Evolutionary conservation across 768 basidiomycete species (phyloP).

Genomic region (Leccinum arenicola): DNA sequence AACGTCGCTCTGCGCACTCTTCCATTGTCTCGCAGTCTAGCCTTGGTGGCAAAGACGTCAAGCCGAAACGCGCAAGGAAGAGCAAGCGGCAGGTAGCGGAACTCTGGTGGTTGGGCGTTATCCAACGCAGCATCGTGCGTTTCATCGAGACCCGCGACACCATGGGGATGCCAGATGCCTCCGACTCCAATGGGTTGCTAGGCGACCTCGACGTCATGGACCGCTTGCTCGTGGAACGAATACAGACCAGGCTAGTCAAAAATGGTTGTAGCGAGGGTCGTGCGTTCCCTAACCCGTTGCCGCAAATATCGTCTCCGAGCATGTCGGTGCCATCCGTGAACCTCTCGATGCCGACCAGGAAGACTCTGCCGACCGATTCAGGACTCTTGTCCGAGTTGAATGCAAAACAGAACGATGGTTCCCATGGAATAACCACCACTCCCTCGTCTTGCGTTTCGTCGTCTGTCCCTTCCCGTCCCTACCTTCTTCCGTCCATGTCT

Average conservation of each 20-base stretch:
- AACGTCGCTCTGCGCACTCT: slow-evolving; percentile 35
- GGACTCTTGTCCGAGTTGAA: not conserved
- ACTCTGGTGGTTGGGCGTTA: slow-evolving; percentile 34
- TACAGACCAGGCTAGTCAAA: slow-evolving; percentile 32
- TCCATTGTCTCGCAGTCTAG: slow-evolving; percentile 22
- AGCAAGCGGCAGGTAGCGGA: slow-evolving; percentile 32
- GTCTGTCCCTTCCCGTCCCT: slow-evolving; percentile 5
- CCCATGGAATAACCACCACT: not conserved
- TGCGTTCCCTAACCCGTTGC: slow-evolving; percentile 16
- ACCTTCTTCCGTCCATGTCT: slow-evolving; percentile 5
- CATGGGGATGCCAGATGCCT: not conserved
- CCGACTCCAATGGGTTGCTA: not conserved
- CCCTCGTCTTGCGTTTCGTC: not conserved
- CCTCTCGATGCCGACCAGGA: slow-evolving; percentile 14
- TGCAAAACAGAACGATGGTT: not conserved
- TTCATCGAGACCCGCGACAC: slow-evolving; percentile 20
- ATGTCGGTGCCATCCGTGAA: slow-evolving; percentile 23
- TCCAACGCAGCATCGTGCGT: slow-evolving; percentile 35
- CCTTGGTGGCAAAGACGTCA: slow-evolving; percentile 13
- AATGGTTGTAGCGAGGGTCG: slow-evolving; percentile 31
- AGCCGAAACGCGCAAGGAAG: slow-evolving; percentile 33
- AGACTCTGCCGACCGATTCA: slow-evolving; percentile 1
- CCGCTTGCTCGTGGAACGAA: slow-evolving; percentile 29
- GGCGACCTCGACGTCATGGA: slow-evolving; percentile 31
- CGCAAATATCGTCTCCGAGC: slow-evolving; percentile 22